Evolutionary conservation across 2,329 filamentous ascomycete genomes (phyloP), one percentile per base, ranked within the genome.

Genomic region (Trichoderma citrinoviride): DNA sequence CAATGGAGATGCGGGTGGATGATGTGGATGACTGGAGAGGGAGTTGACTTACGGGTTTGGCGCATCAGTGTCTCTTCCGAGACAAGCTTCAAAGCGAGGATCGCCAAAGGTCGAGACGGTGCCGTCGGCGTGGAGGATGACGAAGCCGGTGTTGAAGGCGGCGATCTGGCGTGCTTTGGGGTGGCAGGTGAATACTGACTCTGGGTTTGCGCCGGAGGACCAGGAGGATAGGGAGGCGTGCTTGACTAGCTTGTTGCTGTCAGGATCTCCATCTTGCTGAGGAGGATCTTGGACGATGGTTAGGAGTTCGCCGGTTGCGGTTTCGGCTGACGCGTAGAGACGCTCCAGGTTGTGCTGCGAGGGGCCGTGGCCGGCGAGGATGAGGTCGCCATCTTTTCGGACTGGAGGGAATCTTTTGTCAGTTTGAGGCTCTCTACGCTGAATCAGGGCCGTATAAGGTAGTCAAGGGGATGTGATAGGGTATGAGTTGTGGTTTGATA

Each of bases 41-140:
- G 40, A 6, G 47, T n/a, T n/a, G n/a, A 62, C 73, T 67, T 70
- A 82, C 77, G 70, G 76, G 5, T 76, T 72, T 3, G 72, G 68
- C 7, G 76, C 74, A 43, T 33, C 15, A 5, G 79, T 71, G 2
- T 81, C 76, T 19, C 87, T 81, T 5, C 84, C 87, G 0, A 90
- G 81, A 63, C 83, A 85, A 41, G 80, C 77, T 29, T 77, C 74
- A 69, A 85, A 88, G 17, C 88, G 82, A 53, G 80, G 75, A 69
- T 90, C 87, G 7, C 88, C 88, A 73, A 82, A 79, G 0, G 82
- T 83, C 67, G 77, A 80, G 27, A 86, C 82, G 1, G 74, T 71
- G n/a, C 79, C 81, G 12, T 78, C 71, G 0, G 77, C 63, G 2
- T 80, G 74, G 7, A 85, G 74, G 15, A 81, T 77, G 5, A 78